A percentile compares a stretch with the other conserved stretches of the same genome.
These are phyloP conservation scores for Pyrenophora seminiperda DNA, from an alignment of 2,329 filamentous ascomycete genomes.

Conservation along the genomic window DNA sequence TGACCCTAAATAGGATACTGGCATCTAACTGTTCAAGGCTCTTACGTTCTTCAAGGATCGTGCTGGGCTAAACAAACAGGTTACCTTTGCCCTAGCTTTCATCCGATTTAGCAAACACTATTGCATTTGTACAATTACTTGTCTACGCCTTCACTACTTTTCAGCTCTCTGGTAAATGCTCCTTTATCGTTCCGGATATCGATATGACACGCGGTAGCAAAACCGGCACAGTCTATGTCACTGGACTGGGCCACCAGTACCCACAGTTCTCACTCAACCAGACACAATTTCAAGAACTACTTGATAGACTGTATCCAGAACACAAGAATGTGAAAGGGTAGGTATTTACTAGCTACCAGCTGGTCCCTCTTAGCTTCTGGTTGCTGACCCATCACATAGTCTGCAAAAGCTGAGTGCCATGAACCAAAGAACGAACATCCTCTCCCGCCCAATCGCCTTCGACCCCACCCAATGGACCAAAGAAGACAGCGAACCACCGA, in stretches of 20 bases:
- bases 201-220: constrained; percentile 1
- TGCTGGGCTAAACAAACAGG: too few relatives aligned
- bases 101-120: too few relatives aligned
- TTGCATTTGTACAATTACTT: too few relatives aligned
- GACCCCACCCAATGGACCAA: constrained; percentile 15
- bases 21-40: too few relatives aligned
- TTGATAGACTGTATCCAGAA: constrained; percentile 19
- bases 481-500: constrained; percentile 17
- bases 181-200: neutral
- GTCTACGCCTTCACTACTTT: too few relatives aligned
- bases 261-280: constrained; percentile 17
- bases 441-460: constrained; percentile 16
- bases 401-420: constrained; percentile 22
- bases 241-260: constrained; percentile 27
- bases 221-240: constrained; percentile 16
- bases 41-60: too few relatives aligned
- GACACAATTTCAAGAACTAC: constrained; percentile 16
- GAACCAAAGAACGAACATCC: constrained; percentile 22
- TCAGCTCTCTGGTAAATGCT: too few relatives aligned
- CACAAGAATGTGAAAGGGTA: constrained; percentile 17
- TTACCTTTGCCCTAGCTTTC: too few relatives aligned
- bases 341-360: neutral
- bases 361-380: too few relatives aligned
- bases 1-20: too few relatives aligned
- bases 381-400: constrained; percentile 6